Base-by-base conservation (phyloP, 2,329 filamentous ascomycete species). In the Fusarium miscanthi region DNA sequence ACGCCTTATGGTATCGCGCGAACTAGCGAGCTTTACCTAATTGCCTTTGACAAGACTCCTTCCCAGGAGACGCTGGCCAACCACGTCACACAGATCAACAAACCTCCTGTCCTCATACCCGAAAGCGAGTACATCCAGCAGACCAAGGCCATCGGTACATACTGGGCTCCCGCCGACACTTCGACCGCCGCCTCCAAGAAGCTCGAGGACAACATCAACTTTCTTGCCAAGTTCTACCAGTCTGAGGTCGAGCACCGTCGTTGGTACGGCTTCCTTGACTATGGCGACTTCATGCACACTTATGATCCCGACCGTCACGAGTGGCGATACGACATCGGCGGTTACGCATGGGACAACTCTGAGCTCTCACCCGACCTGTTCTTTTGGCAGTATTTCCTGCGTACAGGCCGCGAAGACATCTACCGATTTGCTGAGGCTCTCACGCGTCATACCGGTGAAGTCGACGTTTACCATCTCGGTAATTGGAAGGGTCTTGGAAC, bases 331-430 rank as follows among this genome's bases (percentile, higher is more conserved):
- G 89, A 91, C 49, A 78, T 91, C 23, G 89, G 89, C 7, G 89
- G 89, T 0, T 91, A 88, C 64, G 89, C 88, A 0, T 91, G 89
- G 89, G 89, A 91, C 53, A 91, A 91, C 74, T 89, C 87, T 0
- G 89, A 91, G 76, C 82, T 91, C 0, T 91, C 89, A 0, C 87
- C 89, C 0, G 89, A 91, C 72, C 78, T 91, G 5, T 91, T 87
- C 80, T 86, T 91, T 73, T 91, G 89, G 89, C 85, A 85, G 8
- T 87, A 89, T 63, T 91, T 91, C 79, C 82, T 91, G 4, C 86
- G 87, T 14, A 91, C 88, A 0, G 88, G 88, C 0, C 82, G 86
- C 5, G 83, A 85, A 6, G 88, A 89, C 58, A 85, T 89, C 2
- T 91, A 87, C 73, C 84, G 87, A 0, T 85, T 91, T 51, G 88